Conservation (phyloP, 148 eudicot genomes). For the Nepenthes gracilis region DNA sequence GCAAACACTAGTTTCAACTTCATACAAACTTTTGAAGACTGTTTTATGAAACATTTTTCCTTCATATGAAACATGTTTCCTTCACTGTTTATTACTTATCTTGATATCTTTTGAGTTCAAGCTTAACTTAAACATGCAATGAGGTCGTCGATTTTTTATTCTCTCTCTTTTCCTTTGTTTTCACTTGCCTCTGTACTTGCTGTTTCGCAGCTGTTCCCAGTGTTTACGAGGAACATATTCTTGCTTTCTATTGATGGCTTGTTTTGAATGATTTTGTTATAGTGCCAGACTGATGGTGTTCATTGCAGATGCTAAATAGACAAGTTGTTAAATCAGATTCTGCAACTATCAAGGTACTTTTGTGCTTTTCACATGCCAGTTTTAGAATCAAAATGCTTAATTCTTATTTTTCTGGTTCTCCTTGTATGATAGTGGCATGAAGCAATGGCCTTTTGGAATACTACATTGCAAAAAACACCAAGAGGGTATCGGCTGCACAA, state of each 20-base stretch:
- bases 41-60: too few species aligned
- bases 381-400: background rate
- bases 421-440: background rate
- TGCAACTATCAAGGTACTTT: constrained; percentile 79
- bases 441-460: background rate
- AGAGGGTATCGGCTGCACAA: too few species aligned
- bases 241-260: background rate
- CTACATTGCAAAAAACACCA: too few species aligned
- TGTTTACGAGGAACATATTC: background rate
- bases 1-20: background rate
- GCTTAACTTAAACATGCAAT: background rate
- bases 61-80: background rate
- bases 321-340: constrained; percentile 93
- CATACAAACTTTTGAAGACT: too few species aligned
- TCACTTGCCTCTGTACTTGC: too few species aligned
- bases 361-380: background rate
- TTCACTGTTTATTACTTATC: background rate
- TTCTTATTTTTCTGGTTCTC: background rate
- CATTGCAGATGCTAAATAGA: constrained; percentile 73
- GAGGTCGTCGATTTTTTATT: background rate
- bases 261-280: background rate
- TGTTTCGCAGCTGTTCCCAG: too few species aligned
- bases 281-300: constrained; percentile 5
- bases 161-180: background rate
- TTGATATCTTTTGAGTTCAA: background rate